A percentile compares a stretch with the other conserved stretches of the same genome.
Evolutionary conservation across 2,329 filamentous ascomycete genomes (phyloP).

Genomic region (Verticillium dahliae): DNA sequence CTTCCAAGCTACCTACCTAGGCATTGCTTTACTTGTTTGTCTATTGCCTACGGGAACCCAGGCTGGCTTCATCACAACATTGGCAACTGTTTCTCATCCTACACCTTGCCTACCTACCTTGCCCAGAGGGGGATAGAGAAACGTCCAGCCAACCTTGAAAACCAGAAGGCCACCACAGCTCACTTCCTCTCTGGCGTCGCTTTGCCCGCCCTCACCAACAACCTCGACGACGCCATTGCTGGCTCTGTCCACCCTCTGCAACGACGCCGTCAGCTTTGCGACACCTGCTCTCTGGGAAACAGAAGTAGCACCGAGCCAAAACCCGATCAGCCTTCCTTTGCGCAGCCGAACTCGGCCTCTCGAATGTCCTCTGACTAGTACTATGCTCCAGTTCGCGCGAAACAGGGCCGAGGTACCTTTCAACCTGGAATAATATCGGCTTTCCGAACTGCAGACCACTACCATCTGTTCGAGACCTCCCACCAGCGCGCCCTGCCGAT

Average conservation of each 20-base stretch:
- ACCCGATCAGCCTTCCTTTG: neutral
- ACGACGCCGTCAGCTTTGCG: neutral
- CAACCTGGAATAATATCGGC: neutral
- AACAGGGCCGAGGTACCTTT: conserved; percentile 1
- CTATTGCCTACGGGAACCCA: neutral
- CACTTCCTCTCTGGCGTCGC: neutral
- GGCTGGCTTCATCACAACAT: neutral
- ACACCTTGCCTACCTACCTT: neutral
- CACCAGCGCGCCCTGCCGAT: conserved; percentile 16
- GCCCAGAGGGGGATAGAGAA: neutral
- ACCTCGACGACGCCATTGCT: neutral
- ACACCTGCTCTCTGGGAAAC: neutral
- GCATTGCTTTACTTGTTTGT: neutral
- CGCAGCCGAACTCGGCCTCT: neutral
- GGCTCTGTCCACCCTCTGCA: neutral
- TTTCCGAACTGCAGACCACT: too few species aligned
- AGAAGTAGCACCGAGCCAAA: neutral
- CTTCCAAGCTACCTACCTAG: neutral
- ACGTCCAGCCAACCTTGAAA: neutral
- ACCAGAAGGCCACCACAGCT: neutral
- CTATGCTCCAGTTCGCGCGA: neutral
- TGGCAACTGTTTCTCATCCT: neutral
- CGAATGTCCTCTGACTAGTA: neutral
- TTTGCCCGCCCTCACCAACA: neutral
- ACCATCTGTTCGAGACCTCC: neutral